Conservation (phyloP, 345 rosid species). For the Carallia brachiata region DNA sequence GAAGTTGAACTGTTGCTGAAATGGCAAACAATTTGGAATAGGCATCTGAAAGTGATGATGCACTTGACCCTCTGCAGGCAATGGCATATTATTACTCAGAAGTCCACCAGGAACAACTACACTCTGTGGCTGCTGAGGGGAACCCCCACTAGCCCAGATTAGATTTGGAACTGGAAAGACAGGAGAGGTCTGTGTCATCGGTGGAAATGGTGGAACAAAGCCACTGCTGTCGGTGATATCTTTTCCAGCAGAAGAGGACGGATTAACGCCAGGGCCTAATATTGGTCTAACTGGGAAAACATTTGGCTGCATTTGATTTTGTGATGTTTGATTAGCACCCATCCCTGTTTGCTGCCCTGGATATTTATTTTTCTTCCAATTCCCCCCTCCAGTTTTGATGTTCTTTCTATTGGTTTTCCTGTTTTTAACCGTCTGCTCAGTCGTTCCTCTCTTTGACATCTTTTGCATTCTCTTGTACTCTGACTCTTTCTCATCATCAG, state of each 20-base stretch:
- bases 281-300: constrained; percentile 25
- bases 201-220: constrained; percentile 34
- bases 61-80: constrained; percentile 46
- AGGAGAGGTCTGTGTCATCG: constrained; percentile 34
- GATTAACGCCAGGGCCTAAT: constrained; percentile 22
- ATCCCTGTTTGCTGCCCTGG: constrained; percentile 32
- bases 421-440: constrained; percentile 42
- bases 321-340: constrained; percentile 16
- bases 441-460: constrained; percentile 65
- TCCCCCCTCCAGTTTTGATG: constrained; percentile 38
- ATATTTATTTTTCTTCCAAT: constrained; percentile 39
- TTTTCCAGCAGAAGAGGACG: constrained; percentile 26
- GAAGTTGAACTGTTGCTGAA: constrained; percentile 54
- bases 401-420: constrained; percentile 53
- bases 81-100: constrained; percentile 40
- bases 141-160: constrained; percentile 37
- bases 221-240: constrained; percentile 34
- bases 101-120: constrained; percentile 36
- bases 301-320: constrained; percentile 27
- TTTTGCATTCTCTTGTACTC: constrained; percentile 64
- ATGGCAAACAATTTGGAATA: constrained; percentile 37
- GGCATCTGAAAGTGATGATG: constrained; percentile 45
- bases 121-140: constrained; percentile 31
- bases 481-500: constrained; percentile 94
- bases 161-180: constrained; percentile 29